Base-by-base conservation (phyloP, 257 asterid species). In the Solanum corneliomulleri region DNA sequence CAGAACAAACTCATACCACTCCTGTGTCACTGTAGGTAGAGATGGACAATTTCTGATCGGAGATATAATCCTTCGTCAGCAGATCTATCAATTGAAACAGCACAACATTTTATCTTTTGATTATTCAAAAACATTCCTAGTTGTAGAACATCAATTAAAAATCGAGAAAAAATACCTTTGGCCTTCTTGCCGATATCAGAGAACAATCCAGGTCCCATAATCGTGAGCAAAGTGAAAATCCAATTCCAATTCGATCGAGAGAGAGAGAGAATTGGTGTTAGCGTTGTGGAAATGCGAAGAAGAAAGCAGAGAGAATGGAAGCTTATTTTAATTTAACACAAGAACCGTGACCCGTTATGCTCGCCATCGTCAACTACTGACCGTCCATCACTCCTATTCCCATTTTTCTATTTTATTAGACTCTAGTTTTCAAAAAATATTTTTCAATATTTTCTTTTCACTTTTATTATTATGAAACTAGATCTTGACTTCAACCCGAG, bases 121-220 rank as follows among this genome's bases (percentile, higher is more conserved):
- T 4, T 78, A 45, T 45, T 27, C n/a, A 15, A 45, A 45, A 9
- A 45, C 39, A 42, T 49, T 49, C 60, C 18, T 74, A 39, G 20
- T 45, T 39, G 23, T 29, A 14, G 11, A 69, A 69, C 75, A 68
- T 5, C 44, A 35, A 72, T 18, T 8, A 35, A 76, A 76, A 23
- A 39, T 87, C 0, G 13, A 13, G 87, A 84, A 90, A 60, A 81
- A 80, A 11, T 88, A 93, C 99, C 99, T 95, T 91, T 97, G 91
- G 99, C 98, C 87, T 91, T 93, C 90, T 93, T 97, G 93, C 98
- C 99, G 86, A 97, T 93, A 89, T 95, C 98, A 29, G 98, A 90
- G 95, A 94, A 95, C 85, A 95, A 94, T 41, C 98, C 98, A 27
- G 99, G 99, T 77, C 98, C 99, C 66, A 74, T 94, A 91, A 96